Evolutionary conservation across 2,329 filamentous ascomycete genomes (phyloP), one percentile per base, ranked within the genome.

Genomic region (Neurospora crassa): DNA sequence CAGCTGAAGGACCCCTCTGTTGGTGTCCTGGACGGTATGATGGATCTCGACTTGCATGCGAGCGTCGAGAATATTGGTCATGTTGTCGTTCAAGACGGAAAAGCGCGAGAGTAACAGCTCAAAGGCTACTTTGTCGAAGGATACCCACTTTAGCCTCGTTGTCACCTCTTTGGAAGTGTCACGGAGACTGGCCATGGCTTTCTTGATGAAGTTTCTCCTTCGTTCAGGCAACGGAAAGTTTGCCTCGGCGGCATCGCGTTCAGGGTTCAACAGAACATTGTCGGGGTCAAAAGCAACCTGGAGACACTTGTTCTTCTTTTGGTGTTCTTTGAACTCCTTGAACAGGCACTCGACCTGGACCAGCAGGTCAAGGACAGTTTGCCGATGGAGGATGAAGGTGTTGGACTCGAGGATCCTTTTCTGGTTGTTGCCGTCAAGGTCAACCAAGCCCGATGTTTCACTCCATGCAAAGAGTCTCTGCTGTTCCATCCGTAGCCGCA

Each of bases 391-490:
- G 41, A 83, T 79, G 73, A 85, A 85, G 18, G 82, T 80, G 74
- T 85, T 85, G 67, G 83, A 84, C 72, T 82, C 80, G 43, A 83
- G 78, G 3, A 85, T 77, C 71, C 80, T 84, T 43, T 80, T 77
- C 67, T 80, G 76, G 67, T 83, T 79, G 68, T 83, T 79, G 29
- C 75, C 76, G 69, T 83, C 82, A 14, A 84, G 77, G 71, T 84
- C 83, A 14, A 85, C 78, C 20, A 86, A 75, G 10, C 83, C 84
- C 12, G 83, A 85, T 2, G 83, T 82, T 74, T 85, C 83, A 73
- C 82, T 84, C 83, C 84, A 85, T 53, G 82, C 83, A 72, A 84
- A 84, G 16, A 85, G 79, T 34, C 84, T 79, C 73, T 85, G 83
- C 76, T 86, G 83, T 75, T 85, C 84, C 81, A 85, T 84, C 69